phyloP scores from a whole-genome alignment of 2,329 filamentous ascomycete genomes.

The Pestalotiopsis sp. region DNA sequence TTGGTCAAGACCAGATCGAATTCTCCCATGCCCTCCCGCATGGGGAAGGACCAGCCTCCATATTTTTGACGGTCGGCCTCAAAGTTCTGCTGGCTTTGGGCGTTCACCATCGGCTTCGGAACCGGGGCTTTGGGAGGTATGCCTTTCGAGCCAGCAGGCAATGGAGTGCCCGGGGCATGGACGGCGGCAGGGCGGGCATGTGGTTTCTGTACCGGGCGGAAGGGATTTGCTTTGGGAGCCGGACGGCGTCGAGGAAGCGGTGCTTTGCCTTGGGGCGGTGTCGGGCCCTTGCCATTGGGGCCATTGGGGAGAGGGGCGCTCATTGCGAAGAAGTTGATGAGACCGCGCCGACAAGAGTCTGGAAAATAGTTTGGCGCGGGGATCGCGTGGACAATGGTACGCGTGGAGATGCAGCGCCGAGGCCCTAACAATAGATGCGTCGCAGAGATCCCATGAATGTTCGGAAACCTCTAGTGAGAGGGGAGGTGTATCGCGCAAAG shows the following conservation, averaged over 20 bases:
- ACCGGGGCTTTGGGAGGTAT: slow-evolving; percentile 19
- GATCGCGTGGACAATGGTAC: not conserved
- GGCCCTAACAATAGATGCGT: not conserved
- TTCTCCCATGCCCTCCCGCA: slow-evolving; percentile 41
- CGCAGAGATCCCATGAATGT: not conserved
- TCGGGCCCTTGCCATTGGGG: slow-evolving; percentile 48
- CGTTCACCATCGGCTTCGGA: slow-evolving; percentile 25
- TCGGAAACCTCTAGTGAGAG: not conserved
- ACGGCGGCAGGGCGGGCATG: slow-evolving; percentile 35
- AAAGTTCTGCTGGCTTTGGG: slow-evolving; percentile 33
- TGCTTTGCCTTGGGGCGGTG: slow-evolving; percentile 47
- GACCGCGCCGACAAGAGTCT: not conserved
- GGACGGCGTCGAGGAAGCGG: slow-evolving; percentile 47
- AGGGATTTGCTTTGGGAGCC: slow-evolving; percentile 56
- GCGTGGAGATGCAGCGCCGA: not conserved
- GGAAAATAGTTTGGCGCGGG: not conserved
- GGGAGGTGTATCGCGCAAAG: not conserved
- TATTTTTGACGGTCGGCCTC: slow-evolving; percentile 48
- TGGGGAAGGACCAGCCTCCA: slow-evolving; percentile 61
- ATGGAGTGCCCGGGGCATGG: slow-evolving; percentile 23
- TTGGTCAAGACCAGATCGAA: slow-evolving; percentile 84
- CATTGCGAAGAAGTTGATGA: slow-evolving; percentile 29
- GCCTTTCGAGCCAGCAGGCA: slow-evolving; percentile 30
- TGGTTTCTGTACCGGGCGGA: slow-evolving; percentile 64
- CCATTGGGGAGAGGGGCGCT: slow-evolving; percentile 46